A percentile compares a stretch with the other conserved stretches of the same genome.
These are phyloP conservation scores for Paratinospora sagittata DNA, from an alignment of 164 flowering plant species.

Conservation along the genomic window DNA sequence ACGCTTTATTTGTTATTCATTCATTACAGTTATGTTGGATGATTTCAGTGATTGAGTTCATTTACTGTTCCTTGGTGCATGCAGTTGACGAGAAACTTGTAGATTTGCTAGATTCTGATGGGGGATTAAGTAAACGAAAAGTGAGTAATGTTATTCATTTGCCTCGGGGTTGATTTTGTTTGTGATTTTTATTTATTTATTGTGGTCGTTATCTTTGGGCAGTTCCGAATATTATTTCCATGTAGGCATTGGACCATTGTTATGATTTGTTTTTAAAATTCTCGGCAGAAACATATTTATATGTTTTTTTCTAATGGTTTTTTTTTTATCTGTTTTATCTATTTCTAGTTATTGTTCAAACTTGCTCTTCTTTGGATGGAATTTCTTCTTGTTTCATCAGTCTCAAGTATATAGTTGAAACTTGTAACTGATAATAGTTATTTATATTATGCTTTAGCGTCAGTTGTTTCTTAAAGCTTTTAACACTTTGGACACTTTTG, in stretches of 20 bases:
- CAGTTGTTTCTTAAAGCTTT: background rate
- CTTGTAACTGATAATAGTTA: too few species aligned
- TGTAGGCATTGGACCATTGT: background rate
- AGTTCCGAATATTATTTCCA: background rate
- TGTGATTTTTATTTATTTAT: background rate
- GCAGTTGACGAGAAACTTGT: constrained; percentile 87
- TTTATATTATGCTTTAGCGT: background rate
- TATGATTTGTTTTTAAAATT: background rate
- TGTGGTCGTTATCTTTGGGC: background rate
- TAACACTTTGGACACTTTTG: background rate
- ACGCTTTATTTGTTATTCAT: constrained; percentile 6
- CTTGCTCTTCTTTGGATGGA: background rate
- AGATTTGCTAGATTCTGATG: constrained; percentile 75
- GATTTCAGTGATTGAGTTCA: background rate
- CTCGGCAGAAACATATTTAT: background rate
- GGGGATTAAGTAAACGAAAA: constrained; percentile 85
- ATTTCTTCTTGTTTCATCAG: background rate
- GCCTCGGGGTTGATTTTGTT: background rate
- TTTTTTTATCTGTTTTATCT: background rate
- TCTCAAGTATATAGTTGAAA: background rate
- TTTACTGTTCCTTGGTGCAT: constrained; percentile 12
- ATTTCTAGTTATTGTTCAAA: background rate
- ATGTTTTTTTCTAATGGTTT: background rate
- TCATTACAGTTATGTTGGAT: background rate
- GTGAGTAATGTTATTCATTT: constrained; percentile 33